Evolutionary conservation across 148 eudicot species (phyloP).

Genomic region (Rhododendron williamsianum): DNA sequence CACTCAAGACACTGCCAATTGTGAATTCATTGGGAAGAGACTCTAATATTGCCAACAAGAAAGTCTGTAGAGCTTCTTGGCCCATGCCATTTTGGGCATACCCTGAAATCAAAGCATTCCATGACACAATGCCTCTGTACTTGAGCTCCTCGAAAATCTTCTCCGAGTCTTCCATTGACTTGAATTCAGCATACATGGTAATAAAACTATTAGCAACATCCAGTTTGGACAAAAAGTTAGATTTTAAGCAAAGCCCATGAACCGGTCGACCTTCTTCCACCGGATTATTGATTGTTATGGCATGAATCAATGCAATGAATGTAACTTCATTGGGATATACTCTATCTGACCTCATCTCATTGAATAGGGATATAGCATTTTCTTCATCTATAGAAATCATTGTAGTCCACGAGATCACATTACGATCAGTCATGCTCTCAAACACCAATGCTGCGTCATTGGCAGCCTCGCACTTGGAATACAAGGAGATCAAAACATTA

Average conservation of each 20-base stretch:
- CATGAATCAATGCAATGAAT: slow-evolving; percentile 64
- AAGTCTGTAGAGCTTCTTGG: slow-evolving; percentile 63
- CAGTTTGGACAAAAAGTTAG: slow-evolving; percentile 47
- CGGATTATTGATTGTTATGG: slow-evolving; percentile 39
- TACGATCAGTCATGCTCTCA: slow-evolving; percentile 45
- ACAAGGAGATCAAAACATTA: slow-evolving; percentile 71
- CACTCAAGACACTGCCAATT: slow-evolving; percentile 73
- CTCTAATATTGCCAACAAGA: slow-evolving; percentile 38
- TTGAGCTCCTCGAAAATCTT: slow-evolving; percentile 62
- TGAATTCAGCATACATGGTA: slow-evolving; percentile 82
- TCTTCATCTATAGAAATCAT: slow-evolving; percentile 66
- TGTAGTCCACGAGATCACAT: slow-evolving; percentile 91
- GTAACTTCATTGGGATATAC: slow-evolving; percentile 80
- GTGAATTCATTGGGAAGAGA: slow-evolving; percentile 59
- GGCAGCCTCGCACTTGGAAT: slow-evolving; percentile 55
- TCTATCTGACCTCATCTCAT: slow-evolving; percentile 61
- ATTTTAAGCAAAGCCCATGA: slow-evolving; percentile 67
- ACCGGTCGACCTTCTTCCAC: slow-evolving; percentile 59
- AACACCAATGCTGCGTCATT: slow-evolving; percentile 60
- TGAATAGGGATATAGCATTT: slow-evolving; percentile 50
- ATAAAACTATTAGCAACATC: slow-evolving; percentile 72
- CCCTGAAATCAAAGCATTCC: slow-evolving; percentile 84
- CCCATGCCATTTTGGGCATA: slow-evolving; percentile 53
- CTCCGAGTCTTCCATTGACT: slow-evolving; percentile 44
- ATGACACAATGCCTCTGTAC: slow-evolving; percentile 47